Percentiles rank a stretch among this genome's conserved stretches.
Evolutionary conservation across 1,284 basidiomycete genomes (phyloP).

Genomic region (Neotropicomus parvogracilis): DNA sequence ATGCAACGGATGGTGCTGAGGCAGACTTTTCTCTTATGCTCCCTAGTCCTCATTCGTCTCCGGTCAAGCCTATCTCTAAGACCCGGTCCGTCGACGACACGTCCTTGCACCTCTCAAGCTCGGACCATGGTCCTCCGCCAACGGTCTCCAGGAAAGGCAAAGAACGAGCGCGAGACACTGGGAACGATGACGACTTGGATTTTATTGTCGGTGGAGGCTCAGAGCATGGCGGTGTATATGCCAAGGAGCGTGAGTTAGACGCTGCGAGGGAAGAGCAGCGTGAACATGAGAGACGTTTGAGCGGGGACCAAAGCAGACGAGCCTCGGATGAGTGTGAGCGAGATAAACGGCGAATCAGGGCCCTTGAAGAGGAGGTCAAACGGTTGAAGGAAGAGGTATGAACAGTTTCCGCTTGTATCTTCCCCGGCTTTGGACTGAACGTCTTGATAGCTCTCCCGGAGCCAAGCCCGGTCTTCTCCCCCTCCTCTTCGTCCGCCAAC

Average conservation of each 20-base stretch:
- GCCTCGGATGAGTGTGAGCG: conserved; percentile 42
- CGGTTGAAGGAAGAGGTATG: conserved; percentile 61
- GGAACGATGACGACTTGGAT: conserved; percentile 18
- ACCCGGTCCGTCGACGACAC: conserved; percentile 6
- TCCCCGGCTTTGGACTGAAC: neutral
- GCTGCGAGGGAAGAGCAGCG: conserved; percentile 49
- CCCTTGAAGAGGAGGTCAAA: conserved; percentile 65
- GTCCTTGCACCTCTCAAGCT: neutral
- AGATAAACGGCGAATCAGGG: conserved; percentile 61
- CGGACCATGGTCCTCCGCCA: neutral
- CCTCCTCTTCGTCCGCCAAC: conserved; percentile 21
- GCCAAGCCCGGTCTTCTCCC: conserved; percentile 21
- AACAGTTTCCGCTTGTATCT: neutral
- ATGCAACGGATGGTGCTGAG: conserved; percentile 30
- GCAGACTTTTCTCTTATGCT: conserved; percentile 41
- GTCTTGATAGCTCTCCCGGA: conserved; percentile 43
- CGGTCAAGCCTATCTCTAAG: conserved; percentile 16
- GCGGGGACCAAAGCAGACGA: conserved; percentile 20
- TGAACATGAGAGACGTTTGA: conserved; percentile 35
- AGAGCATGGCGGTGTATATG: conserved; percentile 45
- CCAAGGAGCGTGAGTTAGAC: conserved; percentile 58
- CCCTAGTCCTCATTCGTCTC: conserved; percentile 33
- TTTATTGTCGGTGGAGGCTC: conserved; percentile 38
- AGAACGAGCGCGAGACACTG: conserved; percentile 36
- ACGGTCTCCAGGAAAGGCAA: conserved; percentile 45